Conservation (phyloP, 257 asterid species). For the Scutellaria barbata region DNA sequence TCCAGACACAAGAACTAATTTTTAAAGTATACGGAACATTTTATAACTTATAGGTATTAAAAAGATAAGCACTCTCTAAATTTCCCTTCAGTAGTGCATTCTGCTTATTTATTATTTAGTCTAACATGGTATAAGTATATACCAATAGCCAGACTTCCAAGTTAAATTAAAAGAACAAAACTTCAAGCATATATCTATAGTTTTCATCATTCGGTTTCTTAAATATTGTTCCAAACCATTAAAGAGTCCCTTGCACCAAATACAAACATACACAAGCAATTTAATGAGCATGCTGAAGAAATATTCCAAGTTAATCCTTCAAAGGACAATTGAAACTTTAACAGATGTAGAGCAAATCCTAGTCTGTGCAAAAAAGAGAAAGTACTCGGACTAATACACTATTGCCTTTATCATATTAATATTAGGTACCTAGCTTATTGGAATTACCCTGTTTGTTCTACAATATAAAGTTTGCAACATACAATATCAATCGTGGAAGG, state of each 20-base stretch:
- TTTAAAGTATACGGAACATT: neutral
- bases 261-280: neutral
- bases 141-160: neutral
- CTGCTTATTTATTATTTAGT: neutral
- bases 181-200: neutral
- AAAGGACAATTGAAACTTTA: neutral
- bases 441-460: neutral
- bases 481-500: conserved; percentile 19
- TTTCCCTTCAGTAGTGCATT: neutral
- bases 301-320: conserved; percentile 1
- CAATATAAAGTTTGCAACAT: neutral
- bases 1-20: neutral
- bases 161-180: neutral
- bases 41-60: neutral
- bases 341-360: conserved; percentile 2
- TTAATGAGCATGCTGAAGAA: neutral
- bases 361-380: neutral
- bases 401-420: neutral
- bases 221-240: neutral
- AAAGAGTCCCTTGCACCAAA: neutral
- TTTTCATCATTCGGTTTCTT: neutral
- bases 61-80: conserved; percentile 7
- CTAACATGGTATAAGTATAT: neutral
- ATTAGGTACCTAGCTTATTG: conserved; percentile 23
- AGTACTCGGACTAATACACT: conserved; percentile 2